Evolutionary conservation across 2,329 filamentous ascomycete species (phyloP).

Genomic region (Colletotrichum shisoi): DNA sequence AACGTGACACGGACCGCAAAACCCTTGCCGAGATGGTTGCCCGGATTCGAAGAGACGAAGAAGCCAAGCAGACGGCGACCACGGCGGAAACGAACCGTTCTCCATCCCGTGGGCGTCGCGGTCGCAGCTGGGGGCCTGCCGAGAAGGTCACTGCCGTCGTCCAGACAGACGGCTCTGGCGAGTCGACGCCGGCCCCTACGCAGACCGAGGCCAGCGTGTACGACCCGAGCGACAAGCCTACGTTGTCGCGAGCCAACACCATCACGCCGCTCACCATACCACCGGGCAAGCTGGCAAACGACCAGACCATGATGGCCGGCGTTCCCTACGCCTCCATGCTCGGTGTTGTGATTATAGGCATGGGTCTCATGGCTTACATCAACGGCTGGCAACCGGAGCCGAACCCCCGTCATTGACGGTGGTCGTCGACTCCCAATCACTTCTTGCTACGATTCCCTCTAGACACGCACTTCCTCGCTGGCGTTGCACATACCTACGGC

Average conservation of each 20-base stretch:
- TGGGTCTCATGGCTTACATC: conserved; percentile 85
- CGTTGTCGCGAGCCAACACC: conserved; percentile 58
- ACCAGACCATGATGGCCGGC: conserved; percentile 61
- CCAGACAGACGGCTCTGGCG: conserved; percentile 16
- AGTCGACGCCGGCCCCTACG: conserved; percentile 30
- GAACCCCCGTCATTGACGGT: conserved; percentile 47
- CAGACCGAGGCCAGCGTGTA: conserved; percentile 43
- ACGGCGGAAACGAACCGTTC: conserved; percentile 53
- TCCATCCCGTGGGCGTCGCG: conserved; percentile 45
- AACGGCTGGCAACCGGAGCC: conserved; percentile 76
- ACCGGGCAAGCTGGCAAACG: conserved; percentile 52
- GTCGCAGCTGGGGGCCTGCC: conserved; percentile 27
- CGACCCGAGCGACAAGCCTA: conserved; percentile 52
- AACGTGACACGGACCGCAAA: conserved; percentile 74
- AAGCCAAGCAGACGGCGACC: conserved; percentile 56
- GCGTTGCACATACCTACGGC: conserved; percentile 37
- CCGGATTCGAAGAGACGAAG: conserved; percentile 76
- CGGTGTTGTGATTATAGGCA: conserved; percentile 80
- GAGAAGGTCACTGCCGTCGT: conserved; percentile 18
- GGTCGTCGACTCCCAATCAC: background rate
- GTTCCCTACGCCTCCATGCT: conserved; percentile 83
- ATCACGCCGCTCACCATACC: conserved; percentile 56
- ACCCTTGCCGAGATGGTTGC: conserved; percentile 88
- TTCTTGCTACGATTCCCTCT: conserved; percentile 19
- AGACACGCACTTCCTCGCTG: conserved; percentile 28